Evolutionary conservation across 495 filamentous ascomycete genomes (phyloP), one percentile per base, ranked within the genome.

Genomic region (Podospora australis): DNA sequence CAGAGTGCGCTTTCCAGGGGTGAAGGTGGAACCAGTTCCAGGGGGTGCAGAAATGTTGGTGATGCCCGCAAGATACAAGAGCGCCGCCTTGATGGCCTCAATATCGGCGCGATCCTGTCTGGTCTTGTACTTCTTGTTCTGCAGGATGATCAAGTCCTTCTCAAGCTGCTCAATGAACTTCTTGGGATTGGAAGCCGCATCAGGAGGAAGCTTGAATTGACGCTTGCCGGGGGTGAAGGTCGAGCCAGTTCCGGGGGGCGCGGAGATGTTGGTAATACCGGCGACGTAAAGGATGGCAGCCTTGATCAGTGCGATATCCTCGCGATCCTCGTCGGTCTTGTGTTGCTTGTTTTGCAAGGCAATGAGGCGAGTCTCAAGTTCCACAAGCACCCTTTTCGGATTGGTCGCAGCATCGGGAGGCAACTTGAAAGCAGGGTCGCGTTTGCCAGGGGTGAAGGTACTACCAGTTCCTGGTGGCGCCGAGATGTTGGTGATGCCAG

Each of bases 111-210:
- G 23, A 24, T 65, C 62, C 21, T 57, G 45, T 7, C 48, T 17
- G n/a, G 59, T 49, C 53, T 62, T 62, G 48, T 52, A 19, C 29
- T n/a, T 28, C 49, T 62, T 60, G 53, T 65, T 65, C 46, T 62
- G 56, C 7, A 65, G 56, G n/a, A 34, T 19, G 16, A 48, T 41
- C 13, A 65, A 49, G 5, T 53, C 42, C 24, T 32, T 23, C 59
- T 65, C 56, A n/a, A 65, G 54, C 14, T 29, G 16, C 39, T 48
- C 43, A 49, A 65, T 62, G 13, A 50, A 49, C 17, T 58, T 21
- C 54, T 65, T 62, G 39, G 51, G 29, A 53, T 57, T 56, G 17
- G 41, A 53, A 26, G 32, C 21, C 7, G 22, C 32, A 29, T 63
- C 59, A 7, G 54, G 48, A 14, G 59, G 53, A 20, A 59, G 42